Evolutionary conservation across 768 basidiomycete genomes (phyloP).

Genomic region (Lentinula sp.): DNA sequence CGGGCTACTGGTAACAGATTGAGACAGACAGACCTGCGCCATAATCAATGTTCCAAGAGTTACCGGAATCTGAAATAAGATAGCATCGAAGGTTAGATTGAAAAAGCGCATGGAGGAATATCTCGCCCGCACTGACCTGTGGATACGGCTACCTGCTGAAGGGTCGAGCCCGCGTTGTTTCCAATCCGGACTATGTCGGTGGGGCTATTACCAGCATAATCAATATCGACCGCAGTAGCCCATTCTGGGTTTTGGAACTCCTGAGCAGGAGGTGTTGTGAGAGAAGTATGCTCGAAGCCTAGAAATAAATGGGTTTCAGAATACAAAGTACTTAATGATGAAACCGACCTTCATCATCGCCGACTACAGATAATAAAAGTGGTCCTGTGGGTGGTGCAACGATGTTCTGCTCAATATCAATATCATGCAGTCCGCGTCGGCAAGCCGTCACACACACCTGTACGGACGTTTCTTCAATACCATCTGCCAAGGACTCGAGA

Average conservation of each 20-base stretch:
- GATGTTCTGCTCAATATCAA: slow-evolving; percentile 18
- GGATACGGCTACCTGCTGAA: slow-evolving; percentile 54
- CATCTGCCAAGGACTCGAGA: slow-evolving; percentile 53
- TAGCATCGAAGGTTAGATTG: background rate
- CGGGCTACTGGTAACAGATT: slow-evolving; percentile 1
- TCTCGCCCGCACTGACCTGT: slow-evolving; percentile 21
- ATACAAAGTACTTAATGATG: background rate
- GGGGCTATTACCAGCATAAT: slow-evolving; percentile 36
- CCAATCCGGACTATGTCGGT: slow-evolving; percentile 37
- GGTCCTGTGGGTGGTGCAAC: slow-evolving; percentile 61
- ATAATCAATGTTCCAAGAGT: slow-evolving; percentile 39
- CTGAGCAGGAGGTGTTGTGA: slow-evolving; percentile 24
- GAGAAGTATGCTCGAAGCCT: slow-evolving; percentile 32
- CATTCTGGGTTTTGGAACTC: slow-evolving; percentile 28
- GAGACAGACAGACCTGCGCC: slow-evolving; percentile 45
- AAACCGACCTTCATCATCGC: slow-evolving; percentile 43
- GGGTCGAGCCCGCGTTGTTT: slow-evolving; percentile 38
- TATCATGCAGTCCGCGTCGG: background rate
- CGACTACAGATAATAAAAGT: slow-evolving; percentile 47
- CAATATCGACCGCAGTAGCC: slow-evolving; percentile 30
- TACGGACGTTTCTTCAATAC: slow-evolving; percentile 59
- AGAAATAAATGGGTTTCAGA: background rate
- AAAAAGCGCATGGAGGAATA: background rate
- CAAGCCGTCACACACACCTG: slow-evolving; percentile 17
- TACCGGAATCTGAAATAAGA: slow-evolving; percentile 1